Percentiles rank a stretch among this genome's conserved stretches.
These are phyloP conservation scores for Ganoderma multipileum DNA, from an alignment of 1,284 basidiomycete genomes.

Conservation along the genomic window DNA sequence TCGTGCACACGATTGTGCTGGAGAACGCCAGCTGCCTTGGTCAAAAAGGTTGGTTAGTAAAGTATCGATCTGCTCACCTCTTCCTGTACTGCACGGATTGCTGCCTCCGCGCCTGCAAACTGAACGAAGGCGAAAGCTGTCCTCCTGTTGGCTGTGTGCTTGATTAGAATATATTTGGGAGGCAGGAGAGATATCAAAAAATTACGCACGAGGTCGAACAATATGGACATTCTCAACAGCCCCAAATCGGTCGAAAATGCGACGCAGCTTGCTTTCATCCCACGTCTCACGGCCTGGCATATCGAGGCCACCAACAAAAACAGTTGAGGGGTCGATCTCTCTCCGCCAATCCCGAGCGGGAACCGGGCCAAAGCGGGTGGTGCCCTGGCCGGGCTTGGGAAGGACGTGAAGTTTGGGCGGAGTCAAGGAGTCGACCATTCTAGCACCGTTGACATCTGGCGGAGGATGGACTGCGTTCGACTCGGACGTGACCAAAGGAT, in stretches of 20 bases:
- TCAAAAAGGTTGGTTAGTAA: conserved; percentile 49
- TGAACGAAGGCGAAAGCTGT: conserved; percentile 79
- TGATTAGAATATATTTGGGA: conserved; percentile 1
- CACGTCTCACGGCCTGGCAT: conserved; percentile 66
- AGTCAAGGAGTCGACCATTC: not conserved
- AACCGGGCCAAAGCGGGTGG: not conserved
- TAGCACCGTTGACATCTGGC: not conserved
- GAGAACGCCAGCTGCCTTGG: not conserved
- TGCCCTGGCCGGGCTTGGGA: not conserved
- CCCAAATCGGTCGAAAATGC: conserved; percentile 69
- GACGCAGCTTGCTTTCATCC: conserved; percentile 66
- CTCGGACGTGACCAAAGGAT: not conserved
- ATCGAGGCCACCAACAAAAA: conserved; percentile 80
- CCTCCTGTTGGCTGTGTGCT: conserved; percentile 56
- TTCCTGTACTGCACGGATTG: conserved; percentile 63
- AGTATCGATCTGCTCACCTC: conserved; percentile 53
- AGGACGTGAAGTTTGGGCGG: not conserved
- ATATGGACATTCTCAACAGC: conserved; percentile 67
- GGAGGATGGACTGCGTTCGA: not conserved
- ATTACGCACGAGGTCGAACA: conserved; percentile 62
- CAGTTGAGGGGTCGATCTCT: conserved; percentile 65
- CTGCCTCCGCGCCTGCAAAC: conserved; percentile 64
- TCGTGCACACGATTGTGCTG: conserved; percentile 74
- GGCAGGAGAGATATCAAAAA: not conserved
- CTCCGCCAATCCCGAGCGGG: conserved; percentile 36